These are phyloP conservation scores for Russula sp. DNA, from an alignment of 768 basidiomycete genomes.

Conservation along the genomic window DNA sequence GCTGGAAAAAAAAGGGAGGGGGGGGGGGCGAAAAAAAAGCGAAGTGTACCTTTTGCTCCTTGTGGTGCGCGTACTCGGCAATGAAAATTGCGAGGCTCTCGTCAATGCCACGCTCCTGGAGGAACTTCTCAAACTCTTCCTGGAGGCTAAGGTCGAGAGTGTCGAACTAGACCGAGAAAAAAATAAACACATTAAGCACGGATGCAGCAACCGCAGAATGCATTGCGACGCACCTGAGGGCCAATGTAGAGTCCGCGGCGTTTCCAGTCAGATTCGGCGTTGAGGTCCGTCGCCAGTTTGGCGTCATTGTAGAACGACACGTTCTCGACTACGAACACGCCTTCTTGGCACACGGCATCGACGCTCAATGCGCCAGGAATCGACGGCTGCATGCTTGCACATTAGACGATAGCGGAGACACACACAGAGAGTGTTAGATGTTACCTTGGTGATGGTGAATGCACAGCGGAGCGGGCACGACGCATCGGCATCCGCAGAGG, in stretches of 20 bases:
- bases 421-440: not conserved
- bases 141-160: constrained; percentile 83
- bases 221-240: constrained; percentile 52
- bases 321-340: constrained; percentile 80
- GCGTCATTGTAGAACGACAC: constrained; percentile 76
- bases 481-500: constrained; percentile 31
- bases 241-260: constrained; percentile 89
- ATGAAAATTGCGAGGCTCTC: constrained; percentile 79
- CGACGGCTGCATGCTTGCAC: constrained; percentile 32
- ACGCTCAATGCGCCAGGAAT: constrained; percentile 64
- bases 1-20: not conserved
- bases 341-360: constrained; percentile 74
- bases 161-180: constrained; percentile 53
- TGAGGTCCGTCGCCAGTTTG: constrained; percentile 64
- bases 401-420: not conserved
- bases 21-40: not conserved
- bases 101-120: constrained; percentile 86
- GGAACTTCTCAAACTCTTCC: constrained; percentile 84
- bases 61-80: constrained; percentile 79
- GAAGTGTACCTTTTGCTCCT: constrained; percentile 81
- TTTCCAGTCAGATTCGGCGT: constrained; percentile 90
- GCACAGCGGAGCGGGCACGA: constrained; percentile 72
- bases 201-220: not conserved
- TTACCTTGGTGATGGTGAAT: constrained; percentile 79
- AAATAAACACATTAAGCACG: not conserved